A percentile compares a stretch with the other conserved stretches of the same genome.
phyloP scores from a whole-genome alignment of 208 protist species.

The Acanthamoeba polyphaga region DNA sequence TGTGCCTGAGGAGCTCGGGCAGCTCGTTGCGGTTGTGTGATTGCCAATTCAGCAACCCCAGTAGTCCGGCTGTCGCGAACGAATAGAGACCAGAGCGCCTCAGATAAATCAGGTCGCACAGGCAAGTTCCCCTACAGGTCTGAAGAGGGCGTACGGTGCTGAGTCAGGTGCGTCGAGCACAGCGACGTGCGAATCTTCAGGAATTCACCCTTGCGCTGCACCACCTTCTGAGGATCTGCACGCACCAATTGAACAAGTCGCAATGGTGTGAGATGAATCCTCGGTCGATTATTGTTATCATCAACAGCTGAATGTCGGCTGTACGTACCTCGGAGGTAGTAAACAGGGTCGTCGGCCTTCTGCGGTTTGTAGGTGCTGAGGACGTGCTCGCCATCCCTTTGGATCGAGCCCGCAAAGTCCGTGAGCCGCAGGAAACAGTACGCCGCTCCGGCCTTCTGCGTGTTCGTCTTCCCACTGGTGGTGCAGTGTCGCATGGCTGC shows the following conservation, averaged over 20 bases:
- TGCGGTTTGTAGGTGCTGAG: constrained; percentile 38
- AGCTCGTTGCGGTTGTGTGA: constrained; percentile 38
- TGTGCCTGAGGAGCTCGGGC: constrained; percentile 73
- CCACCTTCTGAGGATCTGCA: constrained; percentile 25
- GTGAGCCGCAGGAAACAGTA: constrained; percentile 63
- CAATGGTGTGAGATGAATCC: neutral
- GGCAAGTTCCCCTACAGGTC: neutral
- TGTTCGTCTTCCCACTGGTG: constrained; percentile 55
- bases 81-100: neutral
- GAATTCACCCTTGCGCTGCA: constrained; percentile 75
- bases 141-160: constrained; percentile 75
- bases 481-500: constrained; percentile 78
- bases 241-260: neutral
- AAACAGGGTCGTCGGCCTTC: constrained; percentile 56
- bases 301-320: neutral
- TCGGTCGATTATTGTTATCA: neutral
- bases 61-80: neutral
- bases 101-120: neutral
- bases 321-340: constrained; percentile 30
- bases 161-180: constrained; percentile 77
- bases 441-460: neutral
- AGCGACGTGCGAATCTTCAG: constrained; percentile 74
- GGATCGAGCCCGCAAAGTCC: neutral
- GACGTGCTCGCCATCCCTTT: constrained; percentile 12
- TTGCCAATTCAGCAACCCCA: constrained; percentile 45